A percentile compares a stretch with the other conserved stretches of the same genome.
These are phyloP conservation scores for Ciborinia camelliae DNA, from an alignment of 2,329 filamentous ascomycete genomes.

Conservation along the genomic window DNA sequence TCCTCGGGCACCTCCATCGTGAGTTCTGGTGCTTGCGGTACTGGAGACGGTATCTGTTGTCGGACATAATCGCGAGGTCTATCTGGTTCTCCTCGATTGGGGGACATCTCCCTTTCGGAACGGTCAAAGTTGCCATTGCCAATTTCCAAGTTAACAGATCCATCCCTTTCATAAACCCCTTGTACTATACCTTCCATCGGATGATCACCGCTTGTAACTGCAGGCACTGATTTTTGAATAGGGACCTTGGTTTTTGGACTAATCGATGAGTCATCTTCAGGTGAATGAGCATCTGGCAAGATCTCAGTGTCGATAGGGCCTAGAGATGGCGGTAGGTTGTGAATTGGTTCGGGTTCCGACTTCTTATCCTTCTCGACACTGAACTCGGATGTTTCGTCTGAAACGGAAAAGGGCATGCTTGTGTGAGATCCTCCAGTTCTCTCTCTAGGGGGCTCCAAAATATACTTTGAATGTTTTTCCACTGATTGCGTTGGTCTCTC, in stretches of 20 bases:
- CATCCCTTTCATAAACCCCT: not conserved
- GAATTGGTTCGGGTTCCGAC: not conserved
- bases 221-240: not conserved
- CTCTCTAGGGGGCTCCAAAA: not conserved
- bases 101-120: not conserved
- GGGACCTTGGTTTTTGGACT: constrained; percentile 8
- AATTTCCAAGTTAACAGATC: not conserved
- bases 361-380: not conserved
- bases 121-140: not conserved
- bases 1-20: constrained; percentile 21
- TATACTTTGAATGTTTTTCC: not conserved
- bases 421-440: too few relatives aligned
- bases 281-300: constrained; percentile 7
- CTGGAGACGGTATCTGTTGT: not conserved
- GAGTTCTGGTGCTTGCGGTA: constrained; percentile 12
- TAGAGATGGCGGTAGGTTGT: not conserved
- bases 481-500: not conserved
- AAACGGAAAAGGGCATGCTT: not conserved
- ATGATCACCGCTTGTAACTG: constrained; percentile 3
- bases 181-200: constrained; percentile 3
- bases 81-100: not conserved
- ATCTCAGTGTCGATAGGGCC: constrained; percentile 4
- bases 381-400: not conserved
- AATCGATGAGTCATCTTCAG: constrained; percentile 9
- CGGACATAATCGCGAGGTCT: not conserved